Evolutionary conservation across 768 basidiomycete genomes (phyloP).

Genomic region (Naganishia antarctica): DNA sequence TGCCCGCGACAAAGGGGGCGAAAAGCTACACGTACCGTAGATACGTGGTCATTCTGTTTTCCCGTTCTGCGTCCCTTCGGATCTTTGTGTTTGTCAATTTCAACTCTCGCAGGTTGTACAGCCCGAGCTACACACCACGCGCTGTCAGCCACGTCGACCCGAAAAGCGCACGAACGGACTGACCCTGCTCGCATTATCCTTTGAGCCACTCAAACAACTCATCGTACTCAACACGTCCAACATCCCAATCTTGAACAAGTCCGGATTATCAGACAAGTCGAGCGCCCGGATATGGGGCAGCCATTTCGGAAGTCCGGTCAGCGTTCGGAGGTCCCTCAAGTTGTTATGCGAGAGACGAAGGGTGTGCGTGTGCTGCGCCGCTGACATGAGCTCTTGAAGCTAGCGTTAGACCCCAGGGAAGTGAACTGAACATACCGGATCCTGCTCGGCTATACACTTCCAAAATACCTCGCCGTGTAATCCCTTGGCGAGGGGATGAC

Average conservation of each 20-base stretch:
- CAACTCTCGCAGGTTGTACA: slow-evolving; percentile 14
- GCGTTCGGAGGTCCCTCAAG: slow-evolving; percentile 58
- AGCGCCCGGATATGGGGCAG: slow-evolving; percentile 56
- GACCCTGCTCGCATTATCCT: slow-evolving; percentile 1
- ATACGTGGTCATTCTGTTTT: slow-evolving; percentile 76
- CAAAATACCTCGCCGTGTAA: slow-evolving; percentile 70
- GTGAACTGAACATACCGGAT: slow-evolving; percentile 10
- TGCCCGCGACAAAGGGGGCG: too few species aligned
- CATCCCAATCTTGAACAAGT: slow-evolving; percentile 62
- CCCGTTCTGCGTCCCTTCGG: slow-evolving; percentile 36
- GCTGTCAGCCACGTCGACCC: too few species aligned
- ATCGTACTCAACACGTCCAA: slow-evolving; percentile 64
- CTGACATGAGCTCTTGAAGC: slow-evolving; percentile 26
- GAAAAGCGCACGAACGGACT: too few species aligned
- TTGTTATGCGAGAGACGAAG: slow-evolving; percentile 79
- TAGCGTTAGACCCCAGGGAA: neutral
- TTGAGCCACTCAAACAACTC: slow-evolving; percentile 52
- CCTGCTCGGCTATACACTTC: slow-evolving; percentile 51
- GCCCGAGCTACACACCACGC: slow-evolving; percentile 1
- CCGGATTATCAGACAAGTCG: slow-evolving; percentile 47
- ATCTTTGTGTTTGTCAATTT: slow-evolving; percentile 34
- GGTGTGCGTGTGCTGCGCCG: slow-evolving; percentile 62
- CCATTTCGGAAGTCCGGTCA: slow-evolving; percentile 64
- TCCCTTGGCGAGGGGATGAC: slow-evolving; percentile 59
- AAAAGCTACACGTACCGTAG: slow-evolving; percentile 52